Conservation (phyloP, 192 early-diverging fungal species). For the Backusella parvicylindrica region DNA sequence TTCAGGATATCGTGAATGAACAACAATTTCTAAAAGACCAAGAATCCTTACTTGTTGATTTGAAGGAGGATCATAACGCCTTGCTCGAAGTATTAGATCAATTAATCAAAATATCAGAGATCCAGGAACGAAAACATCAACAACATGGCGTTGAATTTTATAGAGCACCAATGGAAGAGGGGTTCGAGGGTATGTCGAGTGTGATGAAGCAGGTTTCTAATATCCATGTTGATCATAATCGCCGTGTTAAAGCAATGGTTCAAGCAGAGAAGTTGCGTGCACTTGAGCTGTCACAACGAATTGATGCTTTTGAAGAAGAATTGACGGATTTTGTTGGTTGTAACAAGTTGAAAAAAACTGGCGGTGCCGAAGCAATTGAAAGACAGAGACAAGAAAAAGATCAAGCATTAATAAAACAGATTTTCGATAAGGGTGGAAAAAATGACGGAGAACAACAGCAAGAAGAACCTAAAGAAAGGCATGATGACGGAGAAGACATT, state of each 20-base stretch:
- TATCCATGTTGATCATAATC: conserved; percentile 58
- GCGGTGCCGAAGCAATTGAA: conserved; percentile 70
- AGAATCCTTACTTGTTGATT: conserved; percentile 59
- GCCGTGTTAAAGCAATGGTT: conserved; percentile 59
- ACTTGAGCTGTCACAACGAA: conserved; percentile 56
- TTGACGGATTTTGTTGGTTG: conserved; percentile 59
- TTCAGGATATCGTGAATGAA: conserved; percentile 73
- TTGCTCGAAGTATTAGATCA: conserved; percentile 53
- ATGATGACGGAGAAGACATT: neutral
- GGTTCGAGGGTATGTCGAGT: conserved; percentile 54
- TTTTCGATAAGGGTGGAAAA: conserved; percentile 27
- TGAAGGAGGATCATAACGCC: conserved; percentile 57
- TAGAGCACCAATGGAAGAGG: conserved; percentile 43
- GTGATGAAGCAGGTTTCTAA: conserved; percentile 63
- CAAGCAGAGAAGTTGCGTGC: conserved; percentile 59
- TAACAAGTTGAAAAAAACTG: conserved; percentile 64
- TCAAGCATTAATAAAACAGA: conserved; percentile 52
- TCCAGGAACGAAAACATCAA: conserved; percentile 43
- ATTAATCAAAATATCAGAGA: conserved; percentile 50
- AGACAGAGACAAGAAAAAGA: conserved; percentile 61
- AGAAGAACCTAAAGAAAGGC: too few species aligned
- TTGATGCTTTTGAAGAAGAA: conserved; percentile 75
- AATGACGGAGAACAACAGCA: neutral
- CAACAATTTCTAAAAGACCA: conserved; percentile 75
- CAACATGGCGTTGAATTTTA: neutral